These are phyloP conservation scores for Fusarium sp. DNA, from an alignment of 2,329 filamentous ascomycete genomes.

Conservation along the genomic window DNA sequence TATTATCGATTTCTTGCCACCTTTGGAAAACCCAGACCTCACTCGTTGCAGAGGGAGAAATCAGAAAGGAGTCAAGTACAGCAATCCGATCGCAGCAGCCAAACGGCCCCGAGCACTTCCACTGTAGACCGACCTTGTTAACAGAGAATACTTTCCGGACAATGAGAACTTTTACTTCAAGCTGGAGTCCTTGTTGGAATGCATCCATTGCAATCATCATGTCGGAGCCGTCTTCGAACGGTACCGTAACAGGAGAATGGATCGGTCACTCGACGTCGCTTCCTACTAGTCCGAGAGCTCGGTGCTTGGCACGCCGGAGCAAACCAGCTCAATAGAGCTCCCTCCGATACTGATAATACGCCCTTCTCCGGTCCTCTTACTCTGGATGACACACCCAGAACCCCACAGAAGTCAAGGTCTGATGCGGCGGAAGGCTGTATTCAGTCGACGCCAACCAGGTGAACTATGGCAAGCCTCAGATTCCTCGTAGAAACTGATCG, in stretches of 20 bases:
- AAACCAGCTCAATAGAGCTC: no score
- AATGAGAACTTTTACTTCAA: background rate
- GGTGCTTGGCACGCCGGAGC: conserved; percentile 8
- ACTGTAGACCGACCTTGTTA: conserved; percentile 3
- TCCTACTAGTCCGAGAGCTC: conserved; percentile 2
- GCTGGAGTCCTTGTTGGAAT: background rate
- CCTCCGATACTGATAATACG: background rate
- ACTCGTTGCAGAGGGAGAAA: background rate
- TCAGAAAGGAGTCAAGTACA: background rate
- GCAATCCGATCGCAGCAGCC: background rate
- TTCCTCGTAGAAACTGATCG: background rate
- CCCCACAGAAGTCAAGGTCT: background rate
- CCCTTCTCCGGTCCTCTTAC: conserved; percentile 18
- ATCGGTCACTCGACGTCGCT: background rate
- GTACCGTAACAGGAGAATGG: conserved; percentile 11
- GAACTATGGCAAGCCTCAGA: background rate
- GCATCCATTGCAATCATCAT: background rate
- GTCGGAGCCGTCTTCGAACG: fast-evolving
- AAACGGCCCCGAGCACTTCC: background rate
- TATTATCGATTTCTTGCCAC: conserved; percentile 2
- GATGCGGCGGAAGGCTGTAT: background rate
- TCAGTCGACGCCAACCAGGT: background rate
- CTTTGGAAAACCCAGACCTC: background rate
- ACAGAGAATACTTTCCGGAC: background rate
- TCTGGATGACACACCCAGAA: background rate